Percentiles rank a stretch among this genome's conserved stretches.
phyloP scores from a whole-genome alignment of 768 basidiomycete species.

The Termitomyces sp. region DNA sequence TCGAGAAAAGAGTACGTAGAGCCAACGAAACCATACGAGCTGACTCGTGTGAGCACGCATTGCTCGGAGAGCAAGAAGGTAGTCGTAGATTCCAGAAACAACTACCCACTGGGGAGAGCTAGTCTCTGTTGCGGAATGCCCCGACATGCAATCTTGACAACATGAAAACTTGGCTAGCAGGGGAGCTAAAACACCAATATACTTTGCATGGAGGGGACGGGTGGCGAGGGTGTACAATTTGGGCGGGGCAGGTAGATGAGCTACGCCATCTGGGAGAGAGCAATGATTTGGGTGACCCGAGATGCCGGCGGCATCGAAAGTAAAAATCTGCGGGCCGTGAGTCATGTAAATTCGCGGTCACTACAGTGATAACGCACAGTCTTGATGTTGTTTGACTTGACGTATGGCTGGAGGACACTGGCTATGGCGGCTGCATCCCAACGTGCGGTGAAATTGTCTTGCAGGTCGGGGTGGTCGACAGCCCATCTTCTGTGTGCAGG shows the following conservation, averaged over 20 bases:
- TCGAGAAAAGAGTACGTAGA: conserved; percentile 73
- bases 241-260: conserved; percentile 33
- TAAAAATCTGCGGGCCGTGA: conserved; percentile 56
- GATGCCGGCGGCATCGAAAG: conserved; percentile 74
- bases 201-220: conserved; percentile 53
- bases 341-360: neutral
- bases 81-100: conserved; percentile 52
- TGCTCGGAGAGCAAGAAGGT: conserved; percentile 52
- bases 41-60: conserved; percentile 74
- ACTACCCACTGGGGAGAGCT: conserved; percentile 33
- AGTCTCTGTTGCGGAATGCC: neutral
- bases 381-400: conserved; percentile 52
- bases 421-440: conserved; percentile 67
- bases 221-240: conserved; percentile 58
- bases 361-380: conserved; percentile 38
- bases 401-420: conserved; percentile 50
- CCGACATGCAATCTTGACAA: conserved; percentile 8
- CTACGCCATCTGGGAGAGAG: conserved; percentile 56
- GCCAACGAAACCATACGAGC: conserved; percentile 85
- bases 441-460: conserved; percentile 62
- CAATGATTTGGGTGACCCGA: conserved; percentile 87
- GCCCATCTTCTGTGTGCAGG: conserved; percentile 45
- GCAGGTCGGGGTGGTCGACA: conserved; percentile 62
- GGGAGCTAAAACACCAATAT: conserved; percentile 49
- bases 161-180: conserved; percentile 44